These are phyloP conservation scores for Mallotus repandus DNA, from an alignment of 441 rosid genomes.

Conservation along the genomic window DNA sequence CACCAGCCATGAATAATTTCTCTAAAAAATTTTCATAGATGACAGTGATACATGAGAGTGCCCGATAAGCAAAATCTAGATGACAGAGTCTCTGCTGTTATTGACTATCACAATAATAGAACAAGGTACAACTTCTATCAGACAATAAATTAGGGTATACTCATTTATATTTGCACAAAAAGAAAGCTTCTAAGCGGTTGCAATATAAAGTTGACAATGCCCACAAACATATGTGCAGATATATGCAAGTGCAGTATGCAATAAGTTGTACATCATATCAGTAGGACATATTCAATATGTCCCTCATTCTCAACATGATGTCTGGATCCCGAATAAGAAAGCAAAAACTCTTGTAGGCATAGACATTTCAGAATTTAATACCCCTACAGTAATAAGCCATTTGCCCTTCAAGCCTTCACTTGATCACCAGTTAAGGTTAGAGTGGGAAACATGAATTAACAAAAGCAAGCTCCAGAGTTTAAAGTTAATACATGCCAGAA, in stretches of 20 bases:
- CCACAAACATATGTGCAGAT: not conserved
- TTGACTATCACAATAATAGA: not conserved
- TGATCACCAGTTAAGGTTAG: constrained; percentile 1
- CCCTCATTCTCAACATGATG: not conserved
- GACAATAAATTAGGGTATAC: too few relatives aligned
- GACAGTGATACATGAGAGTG: constrained; percentile 1
- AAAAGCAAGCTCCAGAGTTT: not conserved
- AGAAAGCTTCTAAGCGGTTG: constrained; percentile 1
- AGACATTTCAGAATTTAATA: not conserved
- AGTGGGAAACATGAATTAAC: not conserved
- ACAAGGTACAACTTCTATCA: not conserved
- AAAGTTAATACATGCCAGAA: not conserved
- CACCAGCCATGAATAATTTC: constrained; percentile 14
- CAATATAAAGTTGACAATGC: not conserved
- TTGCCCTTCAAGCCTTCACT: not conserved
- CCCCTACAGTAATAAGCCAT: not conserved
- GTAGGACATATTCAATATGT: not conserved
- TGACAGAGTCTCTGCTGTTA: not conserved
- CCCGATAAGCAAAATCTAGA: not conserved
- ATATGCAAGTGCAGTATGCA: not conserved
- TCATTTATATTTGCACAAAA: too few relatives aligned
- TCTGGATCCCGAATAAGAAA: not conserved
- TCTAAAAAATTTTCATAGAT: not conserved
- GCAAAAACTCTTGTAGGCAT: not conserved
- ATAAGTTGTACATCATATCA: not conserved